These are phyloP conservation scores for Dothidotthia symphoricarpi DNA, from an alignment of 2,329 filamentous ascomycete species.

Conservation along the genomic window DNA sequence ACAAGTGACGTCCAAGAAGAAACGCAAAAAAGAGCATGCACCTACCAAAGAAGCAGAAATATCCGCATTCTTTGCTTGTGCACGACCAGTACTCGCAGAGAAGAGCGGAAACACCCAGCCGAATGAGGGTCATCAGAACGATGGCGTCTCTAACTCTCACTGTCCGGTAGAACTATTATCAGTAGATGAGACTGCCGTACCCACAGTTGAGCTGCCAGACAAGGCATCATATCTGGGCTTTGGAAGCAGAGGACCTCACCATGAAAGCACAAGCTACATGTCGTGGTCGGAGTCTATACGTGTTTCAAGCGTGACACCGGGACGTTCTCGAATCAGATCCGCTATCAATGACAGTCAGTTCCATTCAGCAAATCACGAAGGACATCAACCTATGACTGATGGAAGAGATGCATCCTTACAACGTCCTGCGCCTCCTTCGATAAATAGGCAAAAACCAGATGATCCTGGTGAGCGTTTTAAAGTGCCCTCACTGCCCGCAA, in stretches of 20 bases:
- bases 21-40: slow-evolving; percentile 32
- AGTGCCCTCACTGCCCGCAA: slow-evolving; percentile 19
- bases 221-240: slow-evolving; percentile 40
- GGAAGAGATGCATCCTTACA: slow-evolving; percentile 6
- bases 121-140: slow-evolving; percentile 4
- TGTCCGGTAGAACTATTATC: slow-evolving; percentile 11
- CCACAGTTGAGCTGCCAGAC: slow-evolving; percentile 36
- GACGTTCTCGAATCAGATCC: slow-evolving; percentile 6
- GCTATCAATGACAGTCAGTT: slow-evolving; percentile 12
- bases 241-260: slow-evolving; percentile 35
- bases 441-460: slow-evolving; percentile 7
- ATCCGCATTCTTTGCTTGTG: slow-evolving; percentile 47
- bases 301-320: slow-evolving; percentile 15
- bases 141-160: slow-evolving; percentile 1
- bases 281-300: slow-evolving; percentile 46
- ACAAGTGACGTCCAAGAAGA: slow-evolving; percentile 27
- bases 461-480: slow-evolving; percentile 11
- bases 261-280: slow-evolving; percentile 37
- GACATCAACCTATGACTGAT: slow-evolving; percentile 1
- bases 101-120: slow-evolving; percentile 21
- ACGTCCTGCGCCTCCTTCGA: slow-evolving; percentile 6
- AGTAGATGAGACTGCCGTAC: slow-evolving; percentile 16
- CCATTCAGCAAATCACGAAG: slow-evolving; percentile 1
- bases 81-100: slow-evolving; percentile 26
- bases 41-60: slow-evolving; percentile 44